Evolutionary conservation across 129 eudicot genomes (phyloP).

Genomic region (Flaveria ramosissima): DNA sequence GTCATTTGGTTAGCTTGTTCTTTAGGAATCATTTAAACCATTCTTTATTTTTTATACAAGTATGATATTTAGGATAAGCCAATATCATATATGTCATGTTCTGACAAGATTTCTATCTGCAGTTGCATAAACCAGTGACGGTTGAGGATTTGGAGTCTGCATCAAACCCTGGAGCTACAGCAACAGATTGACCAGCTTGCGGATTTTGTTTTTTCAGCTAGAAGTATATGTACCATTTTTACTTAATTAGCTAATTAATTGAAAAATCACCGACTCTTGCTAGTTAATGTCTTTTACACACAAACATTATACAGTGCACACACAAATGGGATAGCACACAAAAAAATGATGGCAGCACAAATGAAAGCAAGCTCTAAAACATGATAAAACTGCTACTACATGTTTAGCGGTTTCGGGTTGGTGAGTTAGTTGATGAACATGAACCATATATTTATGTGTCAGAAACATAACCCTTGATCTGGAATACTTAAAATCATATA

Average conservation of each 20-base stretch:
- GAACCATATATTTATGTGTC: background rate
- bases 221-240: slow-evolving; percentile 29
- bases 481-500: background rate
- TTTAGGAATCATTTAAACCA: background rate
- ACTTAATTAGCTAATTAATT: slow-evolving; percentile 11
- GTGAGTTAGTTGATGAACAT: background rate
- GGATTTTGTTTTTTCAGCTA: background rate
- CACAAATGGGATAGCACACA: background rate
- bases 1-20: background rate
- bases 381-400: background rate
- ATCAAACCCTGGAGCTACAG: slow-evolving; percentile 33
- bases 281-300: slow-evolving; percentile 5
- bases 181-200: slow-evolving; percentile 17
- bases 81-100: background rate
- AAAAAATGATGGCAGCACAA: background rate
- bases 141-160: slow-evolving; percentile 66
- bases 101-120: slow-evolving; percentile 31
- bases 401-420: background rate
- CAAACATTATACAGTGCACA: background rate
- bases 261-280: background rate
- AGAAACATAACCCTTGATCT: background rate
- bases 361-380: background rate
- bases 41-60: background rate
- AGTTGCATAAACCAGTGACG: slow-evolving; percentile 73
- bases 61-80: slow-evolving; percentile 18